A percentile compares a stretch with the other conserved stretches of the same genome.
These are phyloP conservation scores for Cyamopsis tetragonoloba DNA, from an alignment of 306 rosid genomes.

Conservation along the genomic window DNA sequence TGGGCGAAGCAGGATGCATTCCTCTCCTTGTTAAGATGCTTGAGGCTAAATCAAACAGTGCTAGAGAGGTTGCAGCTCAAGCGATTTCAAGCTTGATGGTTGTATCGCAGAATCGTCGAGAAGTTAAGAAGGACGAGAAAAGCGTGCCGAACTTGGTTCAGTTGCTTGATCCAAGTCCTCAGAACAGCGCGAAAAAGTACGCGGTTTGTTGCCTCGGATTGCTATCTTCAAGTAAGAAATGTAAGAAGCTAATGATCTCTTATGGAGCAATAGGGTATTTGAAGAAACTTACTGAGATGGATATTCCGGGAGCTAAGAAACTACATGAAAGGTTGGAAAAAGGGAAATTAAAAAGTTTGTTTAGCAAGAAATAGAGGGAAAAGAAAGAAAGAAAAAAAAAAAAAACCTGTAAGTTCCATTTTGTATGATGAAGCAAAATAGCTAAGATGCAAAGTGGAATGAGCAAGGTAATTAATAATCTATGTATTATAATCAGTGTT, in stretches of 20 bases:
- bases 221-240: constrained; percentile 66
- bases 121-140: constrained; percentile 62
- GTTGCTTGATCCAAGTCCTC: constrained; percentile 84
- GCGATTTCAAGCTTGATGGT: constrained; percentile 61
- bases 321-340: constrained; percentile 72
- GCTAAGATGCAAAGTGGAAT: constrained; percentile 32
- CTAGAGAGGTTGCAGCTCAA: constrained; percentile 69
- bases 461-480: constrained; percentile 31
- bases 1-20: constrained; percentile 76
- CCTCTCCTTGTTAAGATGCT: constrained; percentile 78
- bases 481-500: constrained; percentile 24
- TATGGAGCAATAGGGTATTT: constrained; percentile 95
- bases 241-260: constrained; percentile 86
- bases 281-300: constrained; percentile 92
- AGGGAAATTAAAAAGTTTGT: constrained; percentile 69
- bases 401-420: background rate
- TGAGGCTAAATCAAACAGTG: constrained; percentile 67
- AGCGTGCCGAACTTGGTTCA: constrained; percentile 84
- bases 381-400: too few species aligned
- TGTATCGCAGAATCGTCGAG: constrained; percentile 53
- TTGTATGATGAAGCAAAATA: constrained; percentile 38
- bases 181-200: constrained; percentile 79
- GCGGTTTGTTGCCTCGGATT: constrained; percentile 74
- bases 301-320: constrained; percentile 79
- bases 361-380: constrained; percentile 59